Percentiles rank a stretch among this genome's conserved stretches.
These are phyloP conservation scores for Aspergillus novofumigatus DNA, from an alignment of 2,329 filamentous ascomycete species.

Conservation along the genomic window DNA sequence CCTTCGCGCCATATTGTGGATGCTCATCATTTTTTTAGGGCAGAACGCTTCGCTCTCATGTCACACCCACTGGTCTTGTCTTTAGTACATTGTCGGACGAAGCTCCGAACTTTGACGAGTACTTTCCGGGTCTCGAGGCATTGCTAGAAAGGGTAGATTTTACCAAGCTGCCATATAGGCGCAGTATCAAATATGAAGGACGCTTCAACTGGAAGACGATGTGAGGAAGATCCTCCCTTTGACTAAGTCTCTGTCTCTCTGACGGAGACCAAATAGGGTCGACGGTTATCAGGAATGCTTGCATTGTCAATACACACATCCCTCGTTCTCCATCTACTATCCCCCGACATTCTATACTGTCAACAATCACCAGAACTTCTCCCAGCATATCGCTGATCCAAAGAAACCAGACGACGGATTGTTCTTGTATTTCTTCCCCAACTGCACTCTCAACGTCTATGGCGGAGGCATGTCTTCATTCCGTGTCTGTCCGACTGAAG, in stretches of 20 bases:
- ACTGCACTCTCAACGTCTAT: slow-evolving; percentile 54
- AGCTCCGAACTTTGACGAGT: slow-evolving; percentile 49
- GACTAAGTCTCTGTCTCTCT: neutral
- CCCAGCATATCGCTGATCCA: slow-evolving; percentile 53
- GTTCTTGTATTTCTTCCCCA: slow-evolving; percentile 57
- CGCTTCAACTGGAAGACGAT: slow-evolving; percentile 60
- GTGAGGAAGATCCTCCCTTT: slow-evolving; percentile 24
- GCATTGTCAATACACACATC: slow-evolving; percentile 57
- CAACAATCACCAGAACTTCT: slow-evolving; percentile 53
- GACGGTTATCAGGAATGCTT: slow-evolving; percentile 58
- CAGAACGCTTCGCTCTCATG: slow-evolving; percentile 29
- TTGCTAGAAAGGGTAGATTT: slow-evolving; percentile 51
- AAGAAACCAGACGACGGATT: slow-evolving; percentile 51
- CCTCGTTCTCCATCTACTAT: slow-evolving; percentile 52
- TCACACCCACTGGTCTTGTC: slow-evolving; percentile 51
- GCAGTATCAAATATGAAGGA: slow-evolving; percentile 53
- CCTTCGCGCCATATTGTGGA: neutral
- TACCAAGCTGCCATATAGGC: slow-evolving; percentile 49
- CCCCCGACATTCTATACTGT: slow-evolving; percentile 54
- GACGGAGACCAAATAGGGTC: slow-evolving; percentile 35
- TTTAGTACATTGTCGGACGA: slow-evolving; percentile 50
- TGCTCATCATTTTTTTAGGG: slow-evolving; percentile 5
- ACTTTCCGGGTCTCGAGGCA: slow-evolving; percentile 50
- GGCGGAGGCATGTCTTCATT: slow-evolving; percentile 57
- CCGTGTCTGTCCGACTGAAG: slow-evolving; percentile 50